phyloP scores from a whole-genome alignment of 148 eudicot species.

The Fagopyrum tataricum region DNA sequence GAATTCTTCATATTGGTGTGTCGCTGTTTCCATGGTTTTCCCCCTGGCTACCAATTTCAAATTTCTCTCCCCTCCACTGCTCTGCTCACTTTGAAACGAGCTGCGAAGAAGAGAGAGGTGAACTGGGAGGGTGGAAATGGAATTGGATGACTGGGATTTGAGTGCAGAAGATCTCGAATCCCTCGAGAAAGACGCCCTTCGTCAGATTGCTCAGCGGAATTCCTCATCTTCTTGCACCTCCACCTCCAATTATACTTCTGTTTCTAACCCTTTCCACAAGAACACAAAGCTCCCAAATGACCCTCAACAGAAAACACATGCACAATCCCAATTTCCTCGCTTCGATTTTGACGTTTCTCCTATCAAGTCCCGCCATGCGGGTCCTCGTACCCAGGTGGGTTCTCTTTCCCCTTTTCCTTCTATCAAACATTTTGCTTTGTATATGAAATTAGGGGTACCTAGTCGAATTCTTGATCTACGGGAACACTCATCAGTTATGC shows the following conservation, averaged over 20 bases:
- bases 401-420: background rate
- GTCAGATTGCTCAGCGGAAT: constrained; percentile 63
- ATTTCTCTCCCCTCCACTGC: background rate
- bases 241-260: background rate
- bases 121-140: constrained; percentile 14
- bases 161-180: constrained; percentile 64
- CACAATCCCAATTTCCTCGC: constrained; percentile 7
- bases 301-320: constrained; percentile 13
- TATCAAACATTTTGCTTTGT: background rate
- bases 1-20: background rate
- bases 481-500: background rate
- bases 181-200: constrained; percentile 65
- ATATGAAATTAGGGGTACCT: background rate
- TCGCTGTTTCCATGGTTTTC: background rate
- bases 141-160: constrained; percentile 59
- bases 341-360: constrained; percentile 5
- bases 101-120: background rate
- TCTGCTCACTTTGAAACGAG: constrained; percentile 2
- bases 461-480: background rate
- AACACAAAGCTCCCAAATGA: constrained; percentile 5
- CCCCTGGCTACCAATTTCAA: background rate
- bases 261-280: background rate
- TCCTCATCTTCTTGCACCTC: constrained; percentile 25
- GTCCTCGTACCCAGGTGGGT: constrained; percentile 9
- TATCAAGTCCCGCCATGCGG: constrained; percentile 14